Evolutionary conservation across 2,329 filamentous ascomycete species (phyloP).

Genomic region (Didymella keratinophila): DNA sequence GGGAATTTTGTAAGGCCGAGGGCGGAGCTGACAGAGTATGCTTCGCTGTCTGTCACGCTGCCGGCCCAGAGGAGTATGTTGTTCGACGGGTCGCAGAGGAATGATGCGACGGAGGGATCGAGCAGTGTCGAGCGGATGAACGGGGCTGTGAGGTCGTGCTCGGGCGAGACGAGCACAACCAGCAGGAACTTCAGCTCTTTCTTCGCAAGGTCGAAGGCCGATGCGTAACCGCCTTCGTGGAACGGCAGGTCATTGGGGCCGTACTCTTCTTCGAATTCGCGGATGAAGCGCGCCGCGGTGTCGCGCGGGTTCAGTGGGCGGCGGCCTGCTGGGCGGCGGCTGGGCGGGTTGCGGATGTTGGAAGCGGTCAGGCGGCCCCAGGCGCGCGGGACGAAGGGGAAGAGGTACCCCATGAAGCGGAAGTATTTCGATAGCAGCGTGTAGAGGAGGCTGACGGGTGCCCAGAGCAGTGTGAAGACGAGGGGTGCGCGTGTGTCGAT

Average conservation of each 20-base stretch:
- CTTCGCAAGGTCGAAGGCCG: constrained; percentile 89
- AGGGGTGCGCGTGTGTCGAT: constrained; percentile 75
- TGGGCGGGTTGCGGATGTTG: constrained; percentile 51
- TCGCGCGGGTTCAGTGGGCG: constrained; percentile 84
- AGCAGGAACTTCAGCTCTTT: constrained; percentile 89
- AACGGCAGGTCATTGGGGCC: constrained; percentile 76
- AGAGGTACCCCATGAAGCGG: constrained; percentile 76
- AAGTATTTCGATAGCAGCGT: constrained; percentile 73
- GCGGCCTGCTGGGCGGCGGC: constrained; percentile 68
- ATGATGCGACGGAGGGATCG: constrained; percentile 74
- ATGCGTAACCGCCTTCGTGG: constrained; percentile 87
- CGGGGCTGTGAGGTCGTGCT: constrained; percentile 87
- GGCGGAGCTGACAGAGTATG: constrained; percentile 89
- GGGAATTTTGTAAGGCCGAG: constrained; percentile 92
- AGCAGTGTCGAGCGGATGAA: constrained; percentile 87
- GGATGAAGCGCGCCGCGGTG: constrained; percentile 84
- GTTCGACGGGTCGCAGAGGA: constrained; percentile 76
- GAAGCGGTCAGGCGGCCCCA: constrained; percentile 62
- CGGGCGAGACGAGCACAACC: constrained; percentile 86
- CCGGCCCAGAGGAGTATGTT: constrained; percentile 92
- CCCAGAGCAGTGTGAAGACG: constrained; percentile 77
- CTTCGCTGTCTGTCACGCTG: constrained; percentile 90
- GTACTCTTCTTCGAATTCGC: constrained; percentile 96
- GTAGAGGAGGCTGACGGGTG: constrained; percentile 82
- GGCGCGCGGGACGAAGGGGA: constrained; percentile 79